Percentiles rank a stretch among this genome's conserved stretches.
phyloP scores from a whole-genome alignment of 192 early-diverging fungal genomes.

The Podila epicladia region DNA sequence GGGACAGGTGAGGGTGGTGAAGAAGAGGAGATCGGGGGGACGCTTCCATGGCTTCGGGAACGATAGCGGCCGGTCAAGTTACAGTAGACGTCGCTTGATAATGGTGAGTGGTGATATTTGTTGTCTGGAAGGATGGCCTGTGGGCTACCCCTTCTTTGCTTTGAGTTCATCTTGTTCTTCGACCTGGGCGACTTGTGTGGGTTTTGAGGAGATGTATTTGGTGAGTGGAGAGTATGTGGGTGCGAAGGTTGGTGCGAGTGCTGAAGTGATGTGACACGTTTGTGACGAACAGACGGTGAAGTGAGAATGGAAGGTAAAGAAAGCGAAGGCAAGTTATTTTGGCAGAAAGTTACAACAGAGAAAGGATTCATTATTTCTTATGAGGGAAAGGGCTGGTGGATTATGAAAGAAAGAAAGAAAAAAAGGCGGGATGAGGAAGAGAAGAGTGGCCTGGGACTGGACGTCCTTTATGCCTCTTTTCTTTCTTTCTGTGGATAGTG shows the following conservation, averaged over 20 bases:
- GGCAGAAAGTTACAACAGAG: constrained; percentile 11
- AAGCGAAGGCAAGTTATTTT: constrained; percentile 10
- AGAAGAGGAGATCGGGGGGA: background rate
- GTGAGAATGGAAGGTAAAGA: background rate
- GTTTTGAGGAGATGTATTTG: too few species aligned
- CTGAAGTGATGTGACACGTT: too few species aligned
- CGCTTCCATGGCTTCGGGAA: background rate
- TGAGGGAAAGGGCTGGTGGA: background rate
- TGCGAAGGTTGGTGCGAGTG: too few species aligned
- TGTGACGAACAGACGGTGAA: too few species aligned
- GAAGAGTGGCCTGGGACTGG: background rate
- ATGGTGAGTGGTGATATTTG: background rate
- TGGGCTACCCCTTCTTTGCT: background rate
- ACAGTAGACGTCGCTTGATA: background rate
- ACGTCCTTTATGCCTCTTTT: background rate
- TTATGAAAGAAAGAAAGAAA: background rate
- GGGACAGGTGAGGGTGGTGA: background rate
- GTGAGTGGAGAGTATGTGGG: too few species aligned
- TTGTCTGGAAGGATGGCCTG: background rate
- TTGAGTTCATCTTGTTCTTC: background rate
- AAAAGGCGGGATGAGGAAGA: background rate
- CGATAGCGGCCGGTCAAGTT: background rate
- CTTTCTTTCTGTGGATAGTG: background rate
- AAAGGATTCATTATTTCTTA: constrained; percentile 27
- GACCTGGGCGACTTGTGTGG: background rate